Conservation (phyloP, 768 basidiomycete species). For the Boletus subcaerulescens region DNA sequence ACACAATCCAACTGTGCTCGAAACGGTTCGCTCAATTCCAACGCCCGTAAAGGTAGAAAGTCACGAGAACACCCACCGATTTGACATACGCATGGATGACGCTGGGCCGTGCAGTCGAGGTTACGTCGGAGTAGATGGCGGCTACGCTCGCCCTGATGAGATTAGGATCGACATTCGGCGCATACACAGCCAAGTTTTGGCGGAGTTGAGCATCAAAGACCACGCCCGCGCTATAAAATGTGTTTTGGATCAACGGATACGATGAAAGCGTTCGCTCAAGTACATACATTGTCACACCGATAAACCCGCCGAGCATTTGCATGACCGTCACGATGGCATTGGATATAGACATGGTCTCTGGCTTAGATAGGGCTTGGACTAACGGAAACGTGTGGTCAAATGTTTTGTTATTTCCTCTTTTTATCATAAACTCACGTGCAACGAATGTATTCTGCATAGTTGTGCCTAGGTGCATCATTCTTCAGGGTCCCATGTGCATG, state of each 20-base stretch:
- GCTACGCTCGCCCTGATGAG: slow-evolving; percentile 6
- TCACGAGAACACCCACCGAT: slow-evolving; percentile 2
- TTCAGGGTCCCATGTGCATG: not conserved
- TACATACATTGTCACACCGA: slow-evolving; percentile 7
- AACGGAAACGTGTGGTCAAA: not conserved
- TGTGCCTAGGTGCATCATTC: not conserved
- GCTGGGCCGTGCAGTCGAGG: not conserved
- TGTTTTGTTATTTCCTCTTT: not conserved
- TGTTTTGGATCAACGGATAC: not conserved
- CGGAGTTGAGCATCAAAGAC: slow-evolving; percentile 8
- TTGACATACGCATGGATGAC: slow-evolving; percentile 14
- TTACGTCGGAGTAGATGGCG: slow-evolving; percentile 7
- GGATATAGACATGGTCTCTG: slow-evolving; percentile 1
- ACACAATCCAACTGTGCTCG: slow-evolving; percentile 9
- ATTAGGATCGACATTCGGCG: slow-evolving; percentile 6
- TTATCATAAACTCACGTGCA: not conserved
- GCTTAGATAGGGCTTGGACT: slow-evolving; percentile 11
- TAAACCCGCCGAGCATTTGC: slow-evolving; percentile 13
- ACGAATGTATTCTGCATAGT: slow-evolving; percentile 11
- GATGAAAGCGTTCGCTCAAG: not conserved
- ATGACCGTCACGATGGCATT: slow-evolving; percentile 8
- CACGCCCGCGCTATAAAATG: slow-evolving; percentile 1
- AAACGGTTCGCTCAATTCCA: not conserved
- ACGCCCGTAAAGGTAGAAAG: not conserved
- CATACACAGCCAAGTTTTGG: slow-evolving; percentile 8